These are phyloP conservation scores for Talaromyces verruculosus DNA, from an alignment of 2,329 filamentous ascomycete species.

Conservation along the genomic window DNA sequence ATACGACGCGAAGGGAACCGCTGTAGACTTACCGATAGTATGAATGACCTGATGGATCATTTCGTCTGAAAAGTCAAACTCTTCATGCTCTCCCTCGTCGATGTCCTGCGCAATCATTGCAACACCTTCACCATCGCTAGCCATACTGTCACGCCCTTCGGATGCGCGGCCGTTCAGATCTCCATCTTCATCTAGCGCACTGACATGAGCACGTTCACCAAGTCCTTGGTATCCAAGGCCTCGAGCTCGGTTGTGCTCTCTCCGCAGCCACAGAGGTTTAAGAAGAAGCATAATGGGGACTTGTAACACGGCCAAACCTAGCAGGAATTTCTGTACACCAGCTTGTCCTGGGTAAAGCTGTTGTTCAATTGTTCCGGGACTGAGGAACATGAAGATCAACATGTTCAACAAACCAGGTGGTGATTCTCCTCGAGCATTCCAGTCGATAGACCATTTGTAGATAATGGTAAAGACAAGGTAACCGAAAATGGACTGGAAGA, in stretches of 20 bases:
- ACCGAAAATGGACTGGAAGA: slow-evolving; percentile 98
- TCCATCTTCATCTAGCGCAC: slow-evolving; percentile 85
- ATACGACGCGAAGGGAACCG: neutral
- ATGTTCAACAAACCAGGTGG: slow-evolving; percentile 94
- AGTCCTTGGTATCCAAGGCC: slow-evolving; percentile 90
- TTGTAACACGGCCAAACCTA: slow-evolving; percentile 79
- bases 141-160: slow-evolving; percentile 64
- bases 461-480: slow-evolving; percentile 92
- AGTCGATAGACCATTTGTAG: slow-evolving; percentile 96
- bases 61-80: slow-evolving; percentile 94
- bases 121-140: slow-evolving; percentile 75
- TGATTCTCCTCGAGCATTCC: slow-evolving; percentile 64
- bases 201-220: slow-evolving; percentile 82
- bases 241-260: slow-evolving; percentile 86
- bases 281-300: slow-evolving; percentile 90
- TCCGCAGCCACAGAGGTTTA: slow-evolving; percentile 93
- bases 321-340: slow-evolving; percentile 70
- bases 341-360: slow-evolving; percentile 77
- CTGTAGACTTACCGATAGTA: slow-evolving; percentile 64
- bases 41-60: slow-evolving; percentile 99
- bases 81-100: slow-evolving; percentile 77
- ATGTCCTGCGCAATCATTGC: slow-evolving; percentile 89
- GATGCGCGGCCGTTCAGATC: slow-evolving; percentile 63
- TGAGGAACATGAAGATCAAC: slow-evolving; percentile 99
- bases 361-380: slow-evolving; percentile 69